phyloP scores from a whole-genome alignment of 2,329 filamentous ascomycete species.

The Teratosphaeria nubilosa region DNA sequence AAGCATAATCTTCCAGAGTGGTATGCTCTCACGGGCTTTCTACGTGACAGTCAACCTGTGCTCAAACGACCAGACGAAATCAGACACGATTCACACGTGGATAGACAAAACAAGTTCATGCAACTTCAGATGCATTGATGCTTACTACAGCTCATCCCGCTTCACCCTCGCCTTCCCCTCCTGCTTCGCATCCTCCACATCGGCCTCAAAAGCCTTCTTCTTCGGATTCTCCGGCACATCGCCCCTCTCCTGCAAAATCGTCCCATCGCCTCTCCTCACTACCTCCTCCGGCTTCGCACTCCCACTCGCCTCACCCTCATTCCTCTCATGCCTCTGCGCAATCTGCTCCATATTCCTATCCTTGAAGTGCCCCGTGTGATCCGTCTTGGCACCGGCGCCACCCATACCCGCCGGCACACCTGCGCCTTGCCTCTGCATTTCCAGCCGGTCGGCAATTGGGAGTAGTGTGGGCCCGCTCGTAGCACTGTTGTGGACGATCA shows the following conservation, averaged over 20 bases:
- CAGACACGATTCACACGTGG: background rate
- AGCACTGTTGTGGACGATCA: conserved; percentile 38
- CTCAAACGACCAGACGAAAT: background rate
- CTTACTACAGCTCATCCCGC: conserved; percentile 23
- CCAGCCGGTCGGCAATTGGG: conserved; percentile 12
- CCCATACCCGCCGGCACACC: conserved; percentile 41
- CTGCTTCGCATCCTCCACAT: conserved; percentile 26
- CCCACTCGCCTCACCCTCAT: conserved; percentile 4
- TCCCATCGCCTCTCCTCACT: conserved; percentile 34
- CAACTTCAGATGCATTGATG: background rate
- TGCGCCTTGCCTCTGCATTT: conserved; percentile 7
- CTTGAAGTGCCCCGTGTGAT: conserved; percentile 6
- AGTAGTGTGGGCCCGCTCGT: conserved; percentile 26
- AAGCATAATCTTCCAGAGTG: too few species aligned
- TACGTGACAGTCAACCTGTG: too few species aligned
- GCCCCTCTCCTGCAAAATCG: conserved; percentile 30
- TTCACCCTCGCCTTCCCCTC: conserved; percentile 11
- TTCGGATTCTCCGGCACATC: conserved; percentile 43
- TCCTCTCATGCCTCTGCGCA: conserved; percentile 34
- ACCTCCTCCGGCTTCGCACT: background rate
- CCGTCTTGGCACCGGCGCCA: conserved; percentile 35
- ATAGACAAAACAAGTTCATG: background rate
- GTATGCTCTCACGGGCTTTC: too few species aligned
- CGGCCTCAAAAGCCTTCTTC: conserved; percentile 53
- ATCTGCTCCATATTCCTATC: conserved; percentile 24